Percentiles rank a stretch among this genome's conserved stretches.
These are phyloP conservation scores for Stemphylium beticola DNA, from an alignment of 2,329 filamentous ascomycete genomes.

Conservation along the genomic window DNA sequence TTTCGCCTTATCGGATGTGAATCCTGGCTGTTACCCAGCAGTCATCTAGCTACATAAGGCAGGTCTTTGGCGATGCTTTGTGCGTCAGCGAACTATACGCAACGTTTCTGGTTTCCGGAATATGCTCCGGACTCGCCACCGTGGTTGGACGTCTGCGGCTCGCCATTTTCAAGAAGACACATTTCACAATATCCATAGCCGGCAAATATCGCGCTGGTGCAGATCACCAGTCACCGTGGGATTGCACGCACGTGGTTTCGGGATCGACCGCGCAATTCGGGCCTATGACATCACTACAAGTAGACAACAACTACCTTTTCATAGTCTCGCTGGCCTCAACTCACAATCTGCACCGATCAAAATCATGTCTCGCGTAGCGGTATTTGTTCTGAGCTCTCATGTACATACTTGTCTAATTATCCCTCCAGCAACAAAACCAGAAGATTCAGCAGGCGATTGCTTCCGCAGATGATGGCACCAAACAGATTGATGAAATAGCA, in stretches of 20 bases:
- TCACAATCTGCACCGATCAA: conserved; percentile 2
- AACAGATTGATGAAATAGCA: conserved; percentile 41
- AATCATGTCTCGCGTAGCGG: conserved; percentile 14
- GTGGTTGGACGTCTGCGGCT: not conserved
- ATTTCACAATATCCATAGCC: not conserved
- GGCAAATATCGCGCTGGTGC: not conserved
- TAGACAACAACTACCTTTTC: conserved; percentile 1
- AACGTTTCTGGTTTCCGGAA: not conserved
- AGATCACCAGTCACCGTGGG: conserved; percentile 2
- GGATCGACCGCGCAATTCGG: not conserved
- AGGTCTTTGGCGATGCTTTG: not conserved
- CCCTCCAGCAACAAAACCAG: conserved; percentile 22
- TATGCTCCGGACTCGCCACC: not conserved
- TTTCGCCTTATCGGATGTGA: not conserved
- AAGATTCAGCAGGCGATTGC: conserved; percentile 27
- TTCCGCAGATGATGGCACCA: conserved; percentile 16
- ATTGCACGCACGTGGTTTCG: conserved; percentile 9
- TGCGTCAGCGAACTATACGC: not conserved
- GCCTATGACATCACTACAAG: conserved; percentile 11
- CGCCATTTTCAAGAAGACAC: not conserved
- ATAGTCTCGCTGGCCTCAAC: not conserved
- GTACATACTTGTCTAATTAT: conserved; percentile 2
- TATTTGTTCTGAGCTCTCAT: conserved; percentile 2
- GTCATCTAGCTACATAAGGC: not conserved
- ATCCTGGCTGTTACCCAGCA: not conserved